Evolutionary conservation across 306 rosid genomes (phyloP), one percentile per base, ranked within the genome.

Genomic region (Prunus armeniaca): DNA sequence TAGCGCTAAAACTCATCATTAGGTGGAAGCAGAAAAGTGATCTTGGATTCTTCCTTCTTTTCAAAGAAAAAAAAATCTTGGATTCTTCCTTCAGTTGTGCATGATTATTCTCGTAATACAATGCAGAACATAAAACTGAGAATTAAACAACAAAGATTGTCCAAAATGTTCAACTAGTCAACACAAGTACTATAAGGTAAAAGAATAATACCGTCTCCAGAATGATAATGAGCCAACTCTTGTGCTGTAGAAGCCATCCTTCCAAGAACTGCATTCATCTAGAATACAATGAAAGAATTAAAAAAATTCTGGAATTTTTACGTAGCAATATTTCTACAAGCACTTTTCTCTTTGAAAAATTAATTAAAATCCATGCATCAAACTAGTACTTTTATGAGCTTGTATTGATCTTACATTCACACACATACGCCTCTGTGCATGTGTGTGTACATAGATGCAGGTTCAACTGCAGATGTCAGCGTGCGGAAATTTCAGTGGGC

Each of bases 231-330:
- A 71, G 99, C 93, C 88, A 95, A 84, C 86, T 92, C 99, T 74
- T 95, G 93, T 20, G 90, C 68, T 19, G 96, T 92, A 76, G 99
- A 91, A 56, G 92, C 84, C 81, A 92, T 90, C 84, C 90, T 90
- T 86, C 93, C 97, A 54, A 92, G 97, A 88, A 95, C 97, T 54
- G 88, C 90, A 86, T 90, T 95, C 97, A 95, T 95, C 99, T 92
- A 86, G 56, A 79, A 54, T 25, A 70, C 62, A 85, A 69, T 11
- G 81, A 79, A 73, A 28, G 76, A 72, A 24, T 65, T 10, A 55
- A 25, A 18, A 20, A 61, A 63, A 20, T 47, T 61, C 14, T 18
- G 25, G 65, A 55, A 72, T 68, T 38, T 71, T 17, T 78, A 32
- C 0, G 43, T 6, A 0, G 9, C 9, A 38, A 38, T 7, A 38